A percentile compares a stretch with the other conserved stretches of the same genome.
Conservation (phyloP, 305 asterid species). For the Petunia hybrid region DNA sequence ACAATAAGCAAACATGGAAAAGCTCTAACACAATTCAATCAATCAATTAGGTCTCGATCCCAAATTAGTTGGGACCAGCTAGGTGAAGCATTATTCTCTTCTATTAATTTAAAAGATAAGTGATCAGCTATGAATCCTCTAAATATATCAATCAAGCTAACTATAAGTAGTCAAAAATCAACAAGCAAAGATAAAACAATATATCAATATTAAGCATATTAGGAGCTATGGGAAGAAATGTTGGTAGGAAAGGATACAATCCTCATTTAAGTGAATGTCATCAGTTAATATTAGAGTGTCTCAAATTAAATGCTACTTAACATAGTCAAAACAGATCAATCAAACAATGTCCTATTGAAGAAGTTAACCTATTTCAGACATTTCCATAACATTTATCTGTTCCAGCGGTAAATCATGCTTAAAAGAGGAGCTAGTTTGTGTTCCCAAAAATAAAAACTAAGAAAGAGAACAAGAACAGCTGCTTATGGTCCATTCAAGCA, state of each 20-base stretch:
- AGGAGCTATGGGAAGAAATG: not conserved
- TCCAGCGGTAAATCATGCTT: constrained; percentile 11
- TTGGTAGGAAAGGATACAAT: not conserved
- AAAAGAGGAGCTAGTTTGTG: not conserved
- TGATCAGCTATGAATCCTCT: not conserved
- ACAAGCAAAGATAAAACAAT: not conserved
- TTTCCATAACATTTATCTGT: not conserved
- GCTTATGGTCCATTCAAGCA: constrained; percentile 6
- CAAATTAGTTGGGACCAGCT: constrained; percentile 6
- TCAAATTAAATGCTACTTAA: not conserved
- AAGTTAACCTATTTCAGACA: constrained; percentile 15
- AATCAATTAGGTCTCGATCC: constrained; percentile 17
- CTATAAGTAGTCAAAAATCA: not conserved
- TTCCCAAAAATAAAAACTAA: not conserved
- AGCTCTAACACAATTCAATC: not conserved
- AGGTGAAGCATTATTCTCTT: not conserved
- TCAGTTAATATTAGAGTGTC: not conserved
- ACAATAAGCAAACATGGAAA: constrained; percentile 16
- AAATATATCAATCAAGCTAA: not conserved
- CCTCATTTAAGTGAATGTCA: not conserved
- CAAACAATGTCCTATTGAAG: not conserved
- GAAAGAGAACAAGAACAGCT: not conserved
- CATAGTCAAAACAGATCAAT: not conserved
- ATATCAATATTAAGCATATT: not conserved
- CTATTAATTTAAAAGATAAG: too few relatives aligned